Conservation (phyloP, 176 grass and related monocot species). For the Carex parvula region DNA sequence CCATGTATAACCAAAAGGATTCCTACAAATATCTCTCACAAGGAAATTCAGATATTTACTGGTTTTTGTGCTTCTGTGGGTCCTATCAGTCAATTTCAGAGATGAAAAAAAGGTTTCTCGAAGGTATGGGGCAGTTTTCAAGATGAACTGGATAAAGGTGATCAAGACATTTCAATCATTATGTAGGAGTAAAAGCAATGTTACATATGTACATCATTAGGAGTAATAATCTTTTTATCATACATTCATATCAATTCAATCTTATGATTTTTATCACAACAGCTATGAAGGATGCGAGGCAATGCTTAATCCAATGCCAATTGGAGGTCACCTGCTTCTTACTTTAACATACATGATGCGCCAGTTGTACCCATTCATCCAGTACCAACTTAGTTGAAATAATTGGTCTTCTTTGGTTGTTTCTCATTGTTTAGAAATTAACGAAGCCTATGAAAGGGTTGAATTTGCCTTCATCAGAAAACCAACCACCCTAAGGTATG, state of each 20-base stretch:
- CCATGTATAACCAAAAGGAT: too few species aligned
- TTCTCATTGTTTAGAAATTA: background rate
- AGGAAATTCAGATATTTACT: background rate
- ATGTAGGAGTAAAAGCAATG: background rate
- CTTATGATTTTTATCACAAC: background rate
- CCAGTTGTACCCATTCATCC: background rate
- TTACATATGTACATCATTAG: background rate
- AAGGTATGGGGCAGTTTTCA: background rate
- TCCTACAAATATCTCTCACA: background rate
- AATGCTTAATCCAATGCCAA: background rate
- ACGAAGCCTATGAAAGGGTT: background rate
- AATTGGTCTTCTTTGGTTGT: background rate
- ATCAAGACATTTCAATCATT: background rate
- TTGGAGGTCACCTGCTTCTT: background rate
- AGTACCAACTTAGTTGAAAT: background rate
- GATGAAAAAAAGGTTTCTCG: background rate
- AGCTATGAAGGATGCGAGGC: background rate
- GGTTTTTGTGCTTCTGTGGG: background rate
- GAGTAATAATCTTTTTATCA: background rate
- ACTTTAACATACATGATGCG: background rate
- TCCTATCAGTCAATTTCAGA: background rate
- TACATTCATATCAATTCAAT: background rate
- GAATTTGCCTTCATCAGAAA: background rate
- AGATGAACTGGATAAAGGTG: background rate
- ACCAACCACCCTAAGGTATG: background rate